These are phyloP conservation scores for Tolypocladium tundrense DNA, from an alignment of 2,329 filamentous ascomycete genomes.

Conservation along the genomic window DNA sequence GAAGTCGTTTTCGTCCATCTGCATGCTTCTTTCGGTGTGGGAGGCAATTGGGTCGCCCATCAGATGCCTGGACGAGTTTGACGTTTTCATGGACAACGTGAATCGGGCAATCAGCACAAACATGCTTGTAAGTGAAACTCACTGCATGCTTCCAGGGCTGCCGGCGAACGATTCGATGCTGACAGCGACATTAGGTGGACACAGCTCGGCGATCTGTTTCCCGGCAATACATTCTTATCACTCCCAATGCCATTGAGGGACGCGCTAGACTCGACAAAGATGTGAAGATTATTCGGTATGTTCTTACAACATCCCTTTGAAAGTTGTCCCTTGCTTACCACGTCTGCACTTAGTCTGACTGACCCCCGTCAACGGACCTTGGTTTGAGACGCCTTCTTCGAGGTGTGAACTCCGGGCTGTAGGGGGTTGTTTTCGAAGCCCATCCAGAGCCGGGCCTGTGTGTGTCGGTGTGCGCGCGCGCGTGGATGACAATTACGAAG, in stretches of 20 bases:
- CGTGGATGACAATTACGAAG: not conserved
- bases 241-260: conserved; percentile 71
- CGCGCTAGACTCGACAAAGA: conserved; percentile 50
- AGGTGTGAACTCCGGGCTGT: not conserved
- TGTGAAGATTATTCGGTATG: conserved; percentile 67
- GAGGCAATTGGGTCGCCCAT: conserved; percentile 96
- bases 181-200: conserved; percentile 49
- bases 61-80: conserved; percentile 92
- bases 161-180: not conserved
- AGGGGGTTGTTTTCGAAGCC: not conserved
- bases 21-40: conserved; percentile 85
- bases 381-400: conserved; percentile 5
- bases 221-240: conserved; percentile 92
- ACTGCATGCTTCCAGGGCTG: not conserved
- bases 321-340: conserved; percentile 13
- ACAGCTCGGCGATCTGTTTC: conserved; percentile 81
- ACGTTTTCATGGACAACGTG: conserved; percentile 98
- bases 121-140: conserved; percentile 61
- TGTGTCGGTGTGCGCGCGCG: not conserved
- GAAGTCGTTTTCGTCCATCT: conserved; percentile 96
- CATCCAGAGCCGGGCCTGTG: no score
- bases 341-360: conserved; percentile 31
- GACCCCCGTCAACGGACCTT: conserved; percentile 49
- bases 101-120: conserved; percentile 89
- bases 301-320: not conserved